A percentile compares a stretch with the other conserved stretches of the same genome.
These are phyloP conservation scores for Nevesoporus exiguus DNA, from an alignment of 768 basidiomycete species.

Conservation along the genomic window DNA sequence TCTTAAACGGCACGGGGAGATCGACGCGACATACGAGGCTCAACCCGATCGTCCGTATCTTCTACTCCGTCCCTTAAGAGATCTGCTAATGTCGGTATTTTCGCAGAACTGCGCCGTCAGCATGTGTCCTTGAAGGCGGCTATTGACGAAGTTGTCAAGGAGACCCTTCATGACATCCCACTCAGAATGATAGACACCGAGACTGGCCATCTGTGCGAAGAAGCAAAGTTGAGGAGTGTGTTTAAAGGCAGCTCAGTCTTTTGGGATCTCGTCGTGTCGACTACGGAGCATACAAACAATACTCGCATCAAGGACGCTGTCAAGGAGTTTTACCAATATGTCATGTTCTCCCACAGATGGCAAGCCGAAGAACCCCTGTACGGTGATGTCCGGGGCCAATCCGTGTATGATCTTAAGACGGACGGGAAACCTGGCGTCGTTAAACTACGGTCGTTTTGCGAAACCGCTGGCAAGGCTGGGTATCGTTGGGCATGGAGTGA, in stretches of 20 bases:
- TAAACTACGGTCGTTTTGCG: constrained; percentile 3
- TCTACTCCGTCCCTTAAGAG: not conserved
- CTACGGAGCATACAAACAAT: not conserved
- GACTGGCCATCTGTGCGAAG: constrained; percentile 6
- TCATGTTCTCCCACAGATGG: constrained; percentile 17
- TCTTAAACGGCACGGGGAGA: not conserved
- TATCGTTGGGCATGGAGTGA: constrained; percentile 12
- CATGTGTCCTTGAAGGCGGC: not conserved
- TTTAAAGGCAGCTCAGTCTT: constrained; percentile 3
- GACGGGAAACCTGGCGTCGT: not conserved
- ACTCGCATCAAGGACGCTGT: constrained; percentile 2
- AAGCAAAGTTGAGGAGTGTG: not conserved
- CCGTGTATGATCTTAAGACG: constrained; percentile 1
- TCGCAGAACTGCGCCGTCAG: not conserved
- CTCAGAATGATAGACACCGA: constrained; percentile 10
- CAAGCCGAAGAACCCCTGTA: constrained; percentile 5
- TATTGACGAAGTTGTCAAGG: constrained; percentile 1
- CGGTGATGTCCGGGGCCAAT: not conserved
- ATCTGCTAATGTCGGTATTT: not conserved
- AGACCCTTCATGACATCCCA: constrained; percentile 1
- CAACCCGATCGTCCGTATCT: constrained; percentile 1
- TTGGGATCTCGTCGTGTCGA: not conserved
- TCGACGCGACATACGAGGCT: not conserved
- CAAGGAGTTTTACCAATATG: constrained; percentile 8
- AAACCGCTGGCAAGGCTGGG: not conserved